phyloP scores from a whole-genome alignment of 1,284 basidiomycete species.

The Pseudozyma thailandica region DNA sequence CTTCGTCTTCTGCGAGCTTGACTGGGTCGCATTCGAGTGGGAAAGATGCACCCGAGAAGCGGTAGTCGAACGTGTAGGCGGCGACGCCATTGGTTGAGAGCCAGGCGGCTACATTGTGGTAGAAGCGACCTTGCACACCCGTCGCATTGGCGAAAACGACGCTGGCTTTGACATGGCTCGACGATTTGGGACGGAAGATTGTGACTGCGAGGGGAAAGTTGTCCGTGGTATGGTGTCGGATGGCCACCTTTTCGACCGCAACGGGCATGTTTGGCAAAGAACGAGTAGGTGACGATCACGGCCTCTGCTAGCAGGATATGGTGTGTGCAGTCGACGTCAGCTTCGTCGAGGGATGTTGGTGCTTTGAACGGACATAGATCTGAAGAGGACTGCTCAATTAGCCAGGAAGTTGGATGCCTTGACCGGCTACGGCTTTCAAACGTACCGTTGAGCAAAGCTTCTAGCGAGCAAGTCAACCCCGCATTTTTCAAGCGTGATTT shows the following conservation, averaged over 20 bases:
- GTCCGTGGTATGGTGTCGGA: constrained; percentile 35
- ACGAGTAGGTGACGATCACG: too few relatives aligned
- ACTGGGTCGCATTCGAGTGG: constrained; percentile 39
- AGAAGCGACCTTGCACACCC: constrained; percentile 55
- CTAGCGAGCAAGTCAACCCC: not conserved
- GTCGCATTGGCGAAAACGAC: constrained; percentile 55
- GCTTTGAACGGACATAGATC: too few relatives aligned
- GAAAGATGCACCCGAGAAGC: constrained; percentile 52
- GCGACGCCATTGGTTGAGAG: constrained; percentile 50
- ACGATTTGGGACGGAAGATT: constrained; percentile 39
- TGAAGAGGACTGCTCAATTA: too few relatives aligned
- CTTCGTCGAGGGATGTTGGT: too few relatives aligned
- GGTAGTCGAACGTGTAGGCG: constrained; percentile 57
- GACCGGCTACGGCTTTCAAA: constrained; percentile 35
- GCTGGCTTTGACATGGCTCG: constrained; percentile 18
- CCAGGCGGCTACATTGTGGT: constrained; percentile 51
- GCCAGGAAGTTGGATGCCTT: not conserved
- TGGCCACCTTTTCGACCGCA: constrained; percentile 14
- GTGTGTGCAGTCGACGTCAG: too few relatives aligned
- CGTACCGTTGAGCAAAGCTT: not conserved
- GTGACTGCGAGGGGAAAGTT: constrained; percentile 46
- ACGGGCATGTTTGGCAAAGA: constrained; percentile 12
- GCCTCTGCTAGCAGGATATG: not conserved
- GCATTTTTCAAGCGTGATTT: constrained; percentile 5
- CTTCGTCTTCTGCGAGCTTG: constrained; percentile 46